phyloP scores from a whole-genome alignment of 2,329 filamentous ascomycete genomes.

The Raffaelea albimanens region DNA sequence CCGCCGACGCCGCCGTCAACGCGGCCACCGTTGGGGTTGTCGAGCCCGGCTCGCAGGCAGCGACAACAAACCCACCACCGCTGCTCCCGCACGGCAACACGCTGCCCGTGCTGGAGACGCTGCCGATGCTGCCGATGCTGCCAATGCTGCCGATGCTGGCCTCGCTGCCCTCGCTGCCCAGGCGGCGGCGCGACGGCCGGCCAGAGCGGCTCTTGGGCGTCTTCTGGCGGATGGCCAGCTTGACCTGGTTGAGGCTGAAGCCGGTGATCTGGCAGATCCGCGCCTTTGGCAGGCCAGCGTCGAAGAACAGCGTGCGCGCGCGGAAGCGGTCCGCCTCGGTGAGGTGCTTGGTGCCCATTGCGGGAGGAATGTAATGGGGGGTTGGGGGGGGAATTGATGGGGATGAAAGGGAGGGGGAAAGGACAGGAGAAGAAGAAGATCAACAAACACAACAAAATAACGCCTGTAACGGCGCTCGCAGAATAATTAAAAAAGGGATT shows the following conservation, averaged over 20 bases:
- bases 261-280: constrained; percentile 13
- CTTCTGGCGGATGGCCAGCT: constrained; percentile 14
- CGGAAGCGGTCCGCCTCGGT: constrained; percentile 13
- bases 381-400: neutral
- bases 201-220: constrained; percentile 12
- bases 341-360: constrained; percentile 15
- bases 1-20: neutral
- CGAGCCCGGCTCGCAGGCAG: neutral
- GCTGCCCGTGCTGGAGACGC: too few species aligned
- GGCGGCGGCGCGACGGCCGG: constrained; percentile 8
- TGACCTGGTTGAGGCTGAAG: constrained; percentile 14
- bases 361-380: neutral
- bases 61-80: too few species aligned
- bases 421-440: neutral
- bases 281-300: constrained; percentile 11
- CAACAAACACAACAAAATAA: neutral
- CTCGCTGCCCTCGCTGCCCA: neutral
- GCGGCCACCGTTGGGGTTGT: neutral
- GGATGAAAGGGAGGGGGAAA: neutral
- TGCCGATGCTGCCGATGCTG: neutral
- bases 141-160: neutral
- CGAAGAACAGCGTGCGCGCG: constrained; percentile 13
- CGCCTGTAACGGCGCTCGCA: neutral
- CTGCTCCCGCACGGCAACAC: too few species aligned
- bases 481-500: neutral